Evolutionary conservation across 1,284 basidiomycete species (phyloP), one percentile per base, ranked within the genome.

Genomic region (Tilletia horrida): DNA sequence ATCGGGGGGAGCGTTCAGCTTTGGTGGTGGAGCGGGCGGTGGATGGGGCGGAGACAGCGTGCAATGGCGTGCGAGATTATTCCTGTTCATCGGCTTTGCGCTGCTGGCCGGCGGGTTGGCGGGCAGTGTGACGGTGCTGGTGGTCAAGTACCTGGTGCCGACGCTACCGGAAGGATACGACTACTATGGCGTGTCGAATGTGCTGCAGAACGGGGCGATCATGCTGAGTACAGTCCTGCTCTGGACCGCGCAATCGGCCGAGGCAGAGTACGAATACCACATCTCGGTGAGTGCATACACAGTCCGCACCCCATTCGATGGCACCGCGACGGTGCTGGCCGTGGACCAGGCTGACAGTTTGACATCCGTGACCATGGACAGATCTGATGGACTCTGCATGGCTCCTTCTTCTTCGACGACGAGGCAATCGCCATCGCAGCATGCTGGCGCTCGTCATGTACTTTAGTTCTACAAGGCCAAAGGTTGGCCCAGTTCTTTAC

Each of bases 31-130:
- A n/a, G 66, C 47, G 7, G 67, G 72, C 16, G 73, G 71, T 31
- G 73, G 80, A 23, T 84, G 82, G 81, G 83, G 82, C 25, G 85
- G 88, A 4, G 90, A 80, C 57, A 71, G 71, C 25, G 71, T 92
- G 1, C 92, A 94, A 18, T 95, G 92, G 91, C 86, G 91, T 69
- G 93, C 94, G 2, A 85, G 93, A 43, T 83, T 95, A 70, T 88
- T 95, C 75, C 83, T 97, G 74, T 98, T 98, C 83, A 87, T 97
- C 71, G 95, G 95, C 0, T 97, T 98, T 79, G 93, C 95, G 0
- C 83, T 97, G 64, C 92, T 97, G 91, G 94, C 94, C 0, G 94
- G 94, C 29, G 95, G 94, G 0, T 83, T 97, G 64, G 94, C 94
- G 13, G 94, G 94, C 57, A 93, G 91, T 79, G 87, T 95, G 77